phyloP scores from a whole-genome alignment of 805 yeast species.

The Candida nemodendra region DNA sequence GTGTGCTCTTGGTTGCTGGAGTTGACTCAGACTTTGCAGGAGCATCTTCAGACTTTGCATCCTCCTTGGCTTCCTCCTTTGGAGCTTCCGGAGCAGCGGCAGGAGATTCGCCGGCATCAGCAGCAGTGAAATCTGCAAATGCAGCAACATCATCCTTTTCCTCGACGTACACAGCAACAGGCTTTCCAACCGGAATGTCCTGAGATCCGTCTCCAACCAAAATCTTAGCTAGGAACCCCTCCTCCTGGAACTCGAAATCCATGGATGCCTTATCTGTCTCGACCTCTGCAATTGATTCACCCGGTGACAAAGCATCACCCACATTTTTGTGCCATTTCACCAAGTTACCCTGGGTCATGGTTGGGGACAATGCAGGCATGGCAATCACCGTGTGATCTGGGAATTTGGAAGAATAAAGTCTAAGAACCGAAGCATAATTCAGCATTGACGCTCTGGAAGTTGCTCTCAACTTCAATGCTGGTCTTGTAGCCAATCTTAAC shows the following conservation, averaged over 20 bases:
- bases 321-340: constrained; percentile 86
- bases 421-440: constrained; percentile 14
- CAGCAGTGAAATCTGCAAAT: constrained; percentile 79
- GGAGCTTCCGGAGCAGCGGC: constrained; percentile 45
- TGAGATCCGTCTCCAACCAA: constrained; percentile 80
- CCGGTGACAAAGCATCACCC: constrained; percentile 87
- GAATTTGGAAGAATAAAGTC: constrained; percentile 31
- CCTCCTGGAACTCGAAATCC: constrained; percentile 99
- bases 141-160: constrained; percentile 81
- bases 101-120: constrained; percentile 64
- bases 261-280: constrained; percentile 98
- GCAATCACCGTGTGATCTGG: constrained; percentile 75
- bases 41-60: constrained; percentile 31
- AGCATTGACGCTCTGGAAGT: constrained; percentile 10
- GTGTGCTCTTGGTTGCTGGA: constrained; percentile 21
- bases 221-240: constrained; percentile 87
- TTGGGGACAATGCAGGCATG: constrained; percentile 99
- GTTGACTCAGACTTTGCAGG: constrained; percentile 33
- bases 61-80: constrained; percentile 28
- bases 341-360: constrained; percentile 95
- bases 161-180: constrained; percentile 96
- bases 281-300: constrained; percentile 93
- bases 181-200: constrained; percentile 91
- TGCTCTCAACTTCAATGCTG: constrained; percentile 20
- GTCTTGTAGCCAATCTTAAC: constrained; percentile 31